These are phyloP conservation scores for Obba rivulosa DNA, from an alignment of 768 basidiomycete genomes.

Conservation along the genomic window DNA sequence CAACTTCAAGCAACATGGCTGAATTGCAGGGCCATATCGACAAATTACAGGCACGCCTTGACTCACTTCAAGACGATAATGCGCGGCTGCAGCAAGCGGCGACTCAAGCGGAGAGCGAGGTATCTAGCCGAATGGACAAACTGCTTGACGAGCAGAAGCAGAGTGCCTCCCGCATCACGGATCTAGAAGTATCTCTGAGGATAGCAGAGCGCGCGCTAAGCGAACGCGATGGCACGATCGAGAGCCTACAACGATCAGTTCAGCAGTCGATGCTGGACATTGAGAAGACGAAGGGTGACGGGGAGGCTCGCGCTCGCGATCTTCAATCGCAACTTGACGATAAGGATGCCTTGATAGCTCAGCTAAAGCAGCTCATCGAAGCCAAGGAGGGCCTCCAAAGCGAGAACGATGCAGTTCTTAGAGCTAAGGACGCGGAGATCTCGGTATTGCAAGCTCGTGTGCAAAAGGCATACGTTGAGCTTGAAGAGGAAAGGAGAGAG, in stretches of 20 bases:
- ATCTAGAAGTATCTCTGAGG: constrained; percentile 39
- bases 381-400: constrained; percentile 45
- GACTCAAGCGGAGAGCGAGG: constrained; percentile 12
- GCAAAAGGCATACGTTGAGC: constrained; percentile 38
- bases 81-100: constrained; percentile 36
- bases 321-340: constrained; percentile 40
- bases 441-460: constrained; percentile 44
- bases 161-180: constrained; percentile 31
- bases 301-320: constrained; percentile 37
- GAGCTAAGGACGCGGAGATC: constrained; percentile 59
- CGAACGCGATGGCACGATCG: constrained; percentile 40
- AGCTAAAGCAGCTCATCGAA: constrained; percentile 48
- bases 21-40: constrained; percentile 36
- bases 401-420: constrained; percentile 45
- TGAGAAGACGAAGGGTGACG: constrained; percentile 43
- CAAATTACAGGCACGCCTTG: constrained; percentile 42
- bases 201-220: constrained; percentile 36
- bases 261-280: constrained; percentile 33
- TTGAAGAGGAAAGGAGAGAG: constrained; percentile 59
- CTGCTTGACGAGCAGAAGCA: constrained; percentile 43
- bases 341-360: constrained; percentile 37
- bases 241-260: constrained; percentile 41
- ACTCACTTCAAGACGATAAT: constrained; percentile 69
- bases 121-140: constrained; percentile 13
- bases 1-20: constrained; percentile 19